Evolutionary conservation across 768 basidiomycete genomes (phyloP).

Genomic region (Rhodotorula toruloides): DNA sequence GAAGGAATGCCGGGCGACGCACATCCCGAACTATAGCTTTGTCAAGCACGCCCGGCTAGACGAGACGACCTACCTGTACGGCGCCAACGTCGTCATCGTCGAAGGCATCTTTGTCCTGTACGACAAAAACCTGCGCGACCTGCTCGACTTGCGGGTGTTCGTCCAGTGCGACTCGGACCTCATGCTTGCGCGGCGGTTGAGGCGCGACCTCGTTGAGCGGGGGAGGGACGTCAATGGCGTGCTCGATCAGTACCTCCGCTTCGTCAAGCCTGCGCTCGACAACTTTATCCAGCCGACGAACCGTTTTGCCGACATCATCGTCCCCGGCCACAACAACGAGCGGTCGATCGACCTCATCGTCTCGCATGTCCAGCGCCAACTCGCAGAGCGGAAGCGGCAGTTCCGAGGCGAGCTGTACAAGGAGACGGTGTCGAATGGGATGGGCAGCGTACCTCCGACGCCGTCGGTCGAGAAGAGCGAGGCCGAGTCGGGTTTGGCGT

Average conservation of each 20-base stretch:
- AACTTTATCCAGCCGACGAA: slow-evolving; percentile 86
- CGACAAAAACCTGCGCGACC: slow-evolving; percentile 65
- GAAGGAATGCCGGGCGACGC: slow-evolving; percentile 68
- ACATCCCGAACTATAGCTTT: slow-evolving; percentile 95
- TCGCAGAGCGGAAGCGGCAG: slow-evolving; percentile 68
- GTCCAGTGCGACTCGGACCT: slow-evolving; percentile 86
- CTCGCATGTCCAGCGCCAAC: slow-evolving; percentile 77
- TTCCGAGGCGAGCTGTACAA: slow-evolving; percentile 66
- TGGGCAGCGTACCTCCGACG: slow-evolving; percentile 11
- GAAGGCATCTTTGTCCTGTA: slow-evolving; percentile 90
- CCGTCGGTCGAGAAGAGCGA: slow-evolving; percentile 13
- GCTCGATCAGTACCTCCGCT: slow-evolving; percentile 64
- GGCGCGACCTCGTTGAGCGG: slow-evolving; percentile 79
- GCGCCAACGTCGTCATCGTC: slow-evolving; percentile 47
- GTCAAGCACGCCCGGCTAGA: slow-evolving; percentile 73
- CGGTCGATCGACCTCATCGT: slow-evolving; percentile 90
- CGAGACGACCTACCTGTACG: slow-evolving; percentile 51
- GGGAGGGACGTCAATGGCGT: slow-evolving; percentile 79
- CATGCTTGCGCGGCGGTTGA: slow-evolving; percentile 90
- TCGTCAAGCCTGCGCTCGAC: slow-evolving; percentile 83
- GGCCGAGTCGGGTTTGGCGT: not conserved
- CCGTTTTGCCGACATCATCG: slow-evolving; percentile 83
- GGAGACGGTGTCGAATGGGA: slow-evolving; percentile 19
- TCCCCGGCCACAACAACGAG: slow-evolving; percentile 83
- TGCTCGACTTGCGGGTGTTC: slow-evolving; percentile 93